Base-by-base conservation (phyloP, 2,329 filamentous ascomycete genomes). In the Sporothrix variecibatus region DNA sequence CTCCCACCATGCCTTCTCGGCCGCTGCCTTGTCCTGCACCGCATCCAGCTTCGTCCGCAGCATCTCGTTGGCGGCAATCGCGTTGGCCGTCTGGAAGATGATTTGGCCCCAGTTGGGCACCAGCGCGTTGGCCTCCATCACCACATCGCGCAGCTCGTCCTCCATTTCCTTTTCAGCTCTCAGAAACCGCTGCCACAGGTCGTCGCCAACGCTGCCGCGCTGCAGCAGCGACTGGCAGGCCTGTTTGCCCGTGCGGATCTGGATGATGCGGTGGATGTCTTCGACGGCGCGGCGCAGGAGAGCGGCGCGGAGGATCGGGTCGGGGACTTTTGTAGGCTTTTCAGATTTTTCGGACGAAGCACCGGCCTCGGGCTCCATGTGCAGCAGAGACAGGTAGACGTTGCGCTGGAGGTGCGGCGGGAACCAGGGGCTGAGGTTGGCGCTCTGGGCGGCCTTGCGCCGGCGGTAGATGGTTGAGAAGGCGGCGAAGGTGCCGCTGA, bases 161-260 rank as follows among this genome's bases (percentile, higher is more conserved):
- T 99, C 95, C 87, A 98, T 97, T 84, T 99, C 96, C 85, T 97
- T 95, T 88, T 99, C 96, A 0, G 95, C 96, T 70, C 94, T 89
- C 83, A 91, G 84, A 83, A 98, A 97, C 53, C 95, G 88, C 85
- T 98, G 94, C 93, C 94, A 97, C 78, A 99, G 84, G 82, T 99
- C 96, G 81, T 99, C 96, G 17, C 96, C 95, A 1, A 99, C 94
- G 80, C 94, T 97, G 68, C 96, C 96, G 76, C 94, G 88, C 83
- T 97, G 94, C 78, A 98, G 84, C 77, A 99, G 85, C 31, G 91
- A 89, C 80, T 92, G 92, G 80, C 97, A 90, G 8, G 96, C 94
- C 79, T 93, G 93, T 86, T 98, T 99, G 78, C 94, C 92, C 74
- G 89, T 92, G 80, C 95, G 90, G 80, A 99, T 90, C 81, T 96